Conservation (phyloP, 495 filamentous ascomycete genomes). For the Penicillium egyptiacum region DNA sequence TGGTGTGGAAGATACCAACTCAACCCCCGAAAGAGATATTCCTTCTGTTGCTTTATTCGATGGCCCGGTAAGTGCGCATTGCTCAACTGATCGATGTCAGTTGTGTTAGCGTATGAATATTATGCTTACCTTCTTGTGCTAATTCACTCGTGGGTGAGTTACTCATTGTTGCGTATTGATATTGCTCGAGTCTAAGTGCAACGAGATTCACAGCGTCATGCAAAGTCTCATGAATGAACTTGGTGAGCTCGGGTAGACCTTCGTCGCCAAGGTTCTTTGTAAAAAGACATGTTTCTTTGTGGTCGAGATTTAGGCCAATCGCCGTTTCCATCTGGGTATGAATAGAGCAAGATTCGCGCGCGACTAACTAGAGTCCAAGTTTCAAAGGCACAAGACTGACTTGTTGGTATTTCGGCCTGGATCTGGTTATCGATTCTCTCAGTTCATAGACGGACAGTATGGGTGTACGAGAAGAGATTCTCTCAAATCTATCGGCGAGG, state of each 20-base stretch:
- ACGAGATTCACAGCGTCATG: constrained; percentile 10
- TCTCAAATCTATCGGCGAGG: constrained; percentile 22
- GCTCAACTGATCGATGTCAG: not conserved
- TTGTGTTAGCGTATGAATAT: no score
- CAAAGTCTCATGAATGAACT: constrained; percentile 17
- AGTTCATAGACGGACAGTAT: constrained; percentile 19
- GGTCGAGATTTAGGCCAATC: constrained; percentile 19
- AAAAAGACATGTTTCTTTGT: constrained; percentile 19
- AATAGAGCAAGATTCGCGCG: constrained; percentile 20
- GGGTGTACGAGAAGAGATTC: constrained; percentile 16
- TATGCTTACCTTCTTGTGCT: not conserved
- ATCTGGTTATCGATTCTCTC: constrained; percentile 10
- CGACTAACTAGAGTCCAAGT: constrained; percentile 14
- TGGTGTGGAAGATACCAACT: not conserved
- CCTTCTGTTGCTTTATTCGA: constrained; percentile 16
- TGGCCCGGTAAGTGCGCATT: constrained; percentile 8
- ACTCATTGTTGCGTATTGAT: constrained; percentile 19
- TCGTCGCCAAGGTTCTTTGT: constrained; percentile 16
- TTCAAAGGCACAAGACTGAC: constrained; percentile 13
- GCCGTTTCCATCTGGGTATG: constrained; percentile 21
- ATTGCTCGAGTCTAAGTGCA: constrained; percentile 12
- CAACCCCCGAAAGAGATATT: constrained; percentile 19
- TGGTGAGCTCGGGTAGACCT: constrained; percentile 11
- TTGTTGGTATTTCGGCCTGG: constrained; percentile 14
- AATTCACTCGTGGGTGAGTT: constrained; percentile 22